phyloP scores from a whole-genome alignment of 2,329 filamentous ascomycete species.

The Leptodontidium sp. region DNA sequence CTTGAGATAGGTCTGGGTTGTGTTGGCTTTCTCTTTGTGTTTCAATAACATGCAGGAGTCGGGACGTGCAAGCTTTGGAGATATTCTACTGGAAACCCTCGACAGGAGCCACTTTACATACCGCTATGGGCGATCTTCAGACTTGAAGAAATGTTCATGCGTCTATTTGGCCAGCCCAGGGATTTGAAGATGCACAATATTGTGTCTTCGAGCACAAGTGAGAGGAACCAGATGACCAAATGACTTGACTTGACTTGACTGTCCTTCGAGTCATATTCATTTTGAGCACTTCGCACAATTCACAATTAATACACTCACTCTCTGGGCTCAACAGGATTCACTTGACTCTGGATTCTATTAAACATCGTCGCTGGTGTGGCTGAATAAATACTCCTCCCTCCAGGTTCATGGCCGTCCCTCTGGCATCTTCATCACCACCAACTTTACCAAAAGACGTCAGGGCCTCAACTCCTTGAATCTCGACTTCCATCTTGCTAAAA shows the following conservation, averaged over 20 bases:
- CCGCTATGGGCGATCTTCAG: background rate
- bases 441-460: background rate
- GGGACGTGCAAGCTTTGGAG: too few species aligned
- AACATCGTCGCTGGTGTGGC: background rate
- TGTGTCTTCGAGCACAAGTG: background rate
- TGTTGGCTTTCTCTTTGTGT: too few species aligned
- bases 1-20: too few species aligned
- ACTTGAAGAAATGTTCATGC: background rate
- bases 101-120: too few species aligned
- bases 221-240: background rate
- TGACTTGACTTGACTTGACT: background rate
- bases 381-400: background rate
- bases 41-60: too few species aligned
- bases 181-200: background rate
- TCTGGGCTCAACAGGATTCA: background rate
- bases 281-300: background rate
- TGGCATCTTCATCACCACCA: background rate
- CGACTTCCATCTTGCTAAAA: background rate
- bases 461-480: background rate
- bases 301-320: background rate
- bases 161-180: background rate
- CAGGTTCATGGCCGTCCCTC: background rate
- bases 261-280: background rate
- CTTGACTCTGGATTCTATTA: background rate
- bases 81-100: too few species aligned